Conservation (phyloP, 2,329 filamentous ascomycete genomes). For the Fusarium nematophilum region DNA sequence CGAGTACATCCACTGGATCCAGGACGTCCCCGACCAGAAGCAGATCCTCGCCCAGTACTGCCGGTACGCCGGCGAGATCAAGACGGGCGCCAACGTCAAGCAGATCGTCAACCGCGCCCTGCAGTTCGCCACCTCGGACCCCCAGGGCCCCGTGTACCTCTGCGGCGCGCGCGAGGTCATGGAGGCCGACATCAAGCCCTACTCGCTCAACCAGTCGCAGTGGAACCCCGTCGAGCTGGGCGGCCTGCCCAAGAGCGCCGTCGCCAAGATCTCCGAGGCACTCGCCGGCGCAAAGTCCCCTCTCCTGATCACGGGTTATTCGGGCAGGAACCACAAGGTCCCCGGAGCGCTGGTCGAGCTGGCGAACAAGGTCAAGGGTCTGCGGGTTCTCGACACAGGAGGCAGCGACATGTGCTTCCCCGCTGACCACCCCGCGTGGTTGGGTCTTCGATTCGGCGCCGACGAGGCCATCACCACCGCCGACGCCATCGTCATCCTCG, state of each 20-base stretch:
- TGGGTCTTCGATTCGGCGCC: slow-evolving; percentile 78
- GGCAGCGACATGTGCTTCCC: slow-evolving; percentile 87
- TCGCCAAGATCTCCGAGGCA: slow-evolving; percentile 70
- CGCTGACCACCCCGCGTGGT: slow-evolving; percentile 72
- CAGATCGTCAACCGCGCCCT: slow-evolving; percentile 88
- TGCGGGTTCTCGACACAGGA: slow-evolving; percentile 80
- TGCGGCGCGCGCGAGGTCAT: slow-evolving; percentile 83
- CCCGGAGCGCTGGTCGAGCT: slow-evolving; percentile 73
- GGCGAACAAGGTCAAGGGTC: slow-evolving; percentile 73
- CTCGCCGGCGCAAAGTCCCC: slow-evolving; percentile 74
- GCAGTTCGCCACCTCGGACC: slow-evolving; percentile 82
- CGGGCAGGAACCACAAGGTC: slow-evolving; percentile 73
- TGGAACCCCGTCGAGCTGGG: slow-evolving; percentile 80
- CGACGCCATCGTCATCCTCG: slow-evolving; percentile 85
- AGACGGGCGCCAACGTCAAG: slow-evolving; percentile 86
- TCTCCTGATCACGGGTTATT: slow-evolving; percentile 77
- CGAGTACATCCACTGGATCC: slow-evolving; percentile 89
- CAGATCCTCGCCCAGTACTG: slow-evolving; percentile 87
- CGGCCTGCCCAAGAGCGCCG: slow-evolving; percentile 63
- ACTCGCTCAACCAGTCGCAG: slow-evolving; percentile 72
- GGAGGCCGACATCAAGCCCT: slow-evolving; percentile 84
- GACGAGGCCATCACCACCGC: slow-evolving; percentile 80
- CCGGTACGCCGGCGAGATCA: slow-evolving; percentile 84
- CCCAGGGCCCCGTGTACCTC: slow-evolving; percentile 83
- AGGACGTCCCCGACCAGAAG: slow-evolving; percentile 85